Base-by-base conservation (phyloP, 2,329 filamentous ascomycete species). In the Ophiostoma pallidulum region DNA sequence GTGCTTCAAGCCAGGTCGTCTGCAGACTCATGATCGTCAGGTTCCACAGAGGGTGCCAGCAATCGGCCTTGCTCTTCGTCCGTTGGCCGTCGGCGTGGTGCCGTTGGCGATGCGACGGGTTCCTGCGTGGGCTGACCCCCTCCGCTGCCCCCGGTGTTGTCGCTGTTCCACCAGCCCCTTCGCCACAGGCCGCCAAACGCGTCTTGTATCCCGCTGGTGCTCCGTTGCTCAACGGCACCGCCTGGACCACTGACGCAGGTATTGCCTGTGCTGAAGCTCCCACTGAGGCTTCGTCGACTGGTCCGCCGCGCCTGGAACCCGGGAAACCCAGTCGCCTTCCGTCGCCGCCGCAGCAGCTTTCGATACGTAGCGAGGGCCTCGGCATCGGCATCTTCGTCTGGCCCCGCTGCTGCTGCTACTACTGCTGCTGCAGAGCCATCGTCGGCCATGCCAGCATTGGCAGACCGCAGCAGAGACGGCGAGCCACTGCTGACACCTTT, bases 281-380 rank as follows among this genome's bases (percentile, higher is more conserved):
- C 49, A 24, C 49, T 51, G 4, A 48, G 41, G 10, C 60, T 59
- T 45, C 62, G 64, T 45, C 63, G 66, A 50, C 64, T 65, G 29
- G 66, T 62, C 41, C 67, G 66, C 33, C 77, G 67, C 6, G 78
- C 76, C 5, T 71, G 75, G 47, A 82, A 78, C 0, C 78, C 76
- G 0, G 76, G 77, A 51, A 82, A 82, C 0, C 78, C 78, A 0
- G 75, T 80, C 14, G 77, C 80, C 56, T 73, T 77, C 54, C 78
- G 66, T 37, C 78, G 64, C 26, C 72, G 64, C 13, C 73, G 68
- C 52, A 58, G 65, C 3, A 42, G 20, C 18, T 40, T 13, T 18
- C 45, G 50, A 29, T 51, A 49, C 3, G 38, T 36, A 1, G 42
- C 46, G 4, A 48, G 31, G 50, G 56, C 47, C 53, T 62, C 47